Evolutionary conservation across 2,329 filamentous ascomycete genomes (phyloP), one percentile per base, ranked within the genome.

Genomic region (Ceratocystis diversiconidia): DNA sequence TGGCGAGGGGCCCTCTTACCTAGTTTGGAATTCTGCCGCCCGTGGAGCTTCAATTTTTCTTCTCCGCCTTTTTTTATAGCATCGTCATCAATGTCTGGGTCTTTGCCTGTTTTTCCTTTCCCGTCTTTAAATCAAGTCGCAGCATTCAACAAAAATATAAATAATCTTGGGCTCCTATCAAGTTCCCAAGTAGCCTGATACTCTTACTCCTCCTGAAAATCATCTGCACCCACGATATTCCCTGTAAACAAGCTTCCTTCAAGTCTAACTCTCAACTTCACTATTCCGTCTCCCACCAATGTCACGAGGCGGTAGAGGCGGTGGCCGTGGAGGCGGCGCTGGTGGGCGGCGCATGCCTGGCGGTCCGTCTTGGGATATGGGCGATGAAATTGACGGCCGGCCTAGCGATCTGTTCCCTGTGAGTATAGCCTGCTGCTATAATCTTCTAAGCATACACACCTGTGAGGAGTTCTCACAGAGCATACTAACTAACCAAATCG

Each of bases 381-480:
- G 78, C 50, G 80, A 82, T 69, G 82, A 84, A 69, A 79, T 80
- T 7, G 80, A 83, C 71, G 78, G 78, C 63, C 76, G 80, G 41
- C 82, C 82, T 5, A 80, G 80, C n/a, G 82, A 85, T 69, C 78
- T 82, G 8, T 85, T 85, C 68, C 82, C 82, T 0, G 81, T 83
- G 72, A 67, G 78, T 70, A 10, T 19, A 25, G 43, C 8, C 50
- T 41, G 36, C 36, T 41, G 46, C 19, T 1, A 63, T n/a, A 3
- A 17, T 6, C 10, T 41, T 8, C n/a, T 10, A 7, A 59, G 3
- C 28, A 22, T 10, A 44, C 61, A 44, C 36, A 30, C 15, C 5
- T 17, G 61, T 32, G 28, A 3, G 19, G 2, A 30, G 22, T 12
- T 30, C 19, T 36, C 15, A 4, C 2, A 4, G 25, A n/a, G 6